A percentile compares a stretch with the other conserved stretches of the same genome.
These are phyloP conservation scores for Liquidambar formosana DNA, from an alignment of 164 flowering plant species.

Conservation along the genomic window DNA sequence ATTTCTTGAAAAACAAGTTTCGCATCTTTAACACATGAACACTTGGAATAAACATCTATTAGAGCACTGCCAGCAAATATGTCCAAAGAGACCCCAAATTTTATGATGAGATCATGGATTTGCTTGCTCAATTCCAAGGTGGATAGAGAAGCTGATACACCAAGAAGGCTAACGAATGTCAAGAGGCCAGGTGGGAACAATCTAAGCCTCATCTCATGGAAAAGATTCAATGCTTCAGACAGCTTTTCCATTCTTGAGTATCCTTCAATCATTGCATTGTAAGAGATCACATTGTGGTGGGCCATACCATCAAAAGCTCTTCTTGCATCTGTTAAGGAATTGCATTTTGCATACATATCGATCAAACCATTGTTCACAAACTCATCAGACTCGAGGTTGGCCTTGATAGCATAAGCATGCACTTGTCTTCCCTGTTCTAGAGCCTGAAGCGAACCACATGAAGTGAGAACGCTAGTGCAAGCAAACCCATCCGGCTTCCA, in stretches of 20 bases:
- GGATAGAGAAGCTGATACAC: constrained; percentile 47
- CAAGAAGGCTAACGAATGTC: constrained; percentile 73
- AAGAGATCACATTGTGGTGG: constrained; percentile 47
- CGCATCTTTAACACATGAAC: constrained; percentile 50
- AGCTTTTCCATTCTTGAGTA: constrained; percentile 47
- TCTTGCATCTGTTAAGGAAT: constrained; percentile 52
- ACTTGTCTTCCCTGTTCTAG: constrained; percentile 58
- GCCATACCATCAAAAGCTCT: constrained; percentile 40
- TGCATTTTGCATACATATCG: constrained; percentile 76
- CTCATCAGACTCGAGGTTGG: constrained; percentile 51
- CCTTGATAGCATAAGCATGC: constrained; percentile 60
- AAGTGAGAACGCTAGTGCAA: constrained; percentile 65
- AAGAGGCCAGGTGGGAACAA: constrained; percentile 45
- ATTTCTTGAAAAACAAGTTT: constrained; percentile 62
- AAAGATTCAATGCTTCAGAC: constrained; percentile 50
- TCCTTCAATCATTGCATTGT: constrained; percentile 82
- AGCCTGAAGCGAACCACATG: constrained; percentile 67
- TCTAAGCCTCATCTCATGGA: constrained; percentile 52
- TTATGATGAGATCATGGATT: constrained; percentile 58
- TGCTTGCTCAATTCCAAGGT: constrained; percentile 51
- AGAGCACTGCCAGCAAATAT: constrained; percentile 62
- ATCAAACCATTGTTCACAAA: constrained; percentile 64
- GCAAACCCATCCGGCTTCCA: constrained; percentile 65
- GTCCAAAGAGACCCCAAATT: constrained; percentile 53
- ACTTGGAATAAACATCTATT: constrained; percentile 75